Percentiles rank a stretch among this genome's conserved stretches.
These are phyloP conservation scores for Populus deltoides DNA, from an alignment of 345 rosid genomes.

Conservation along the genomic window DNA sequence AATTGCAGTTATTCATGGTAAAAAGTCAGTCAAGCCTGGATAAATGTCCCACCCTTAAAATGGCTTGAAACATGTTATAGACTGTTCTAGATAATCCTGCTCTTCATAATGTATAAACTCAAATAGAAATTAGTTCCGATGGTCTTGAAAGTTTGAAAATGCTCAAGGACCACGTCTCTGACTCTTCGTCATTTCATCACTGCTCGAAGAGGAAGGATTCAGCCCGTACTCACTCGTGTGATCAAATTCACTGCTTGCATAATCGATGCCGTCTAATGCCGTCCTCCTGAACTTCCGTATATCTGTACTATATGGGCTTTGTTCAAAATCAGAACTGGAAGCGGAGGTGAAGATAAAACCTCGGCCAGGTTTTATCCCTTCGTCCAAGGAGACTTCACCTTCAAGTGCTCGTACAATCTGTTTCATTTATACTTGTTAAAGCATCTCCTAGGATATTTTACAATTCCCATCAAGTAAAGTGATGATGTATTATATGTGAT, in stretches of 20 bases:
- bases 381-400: not conserved
- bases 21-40: not conserved
- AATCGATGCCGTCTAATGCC: not conserved
- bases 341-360: not conserved
- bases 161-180: not conserved
- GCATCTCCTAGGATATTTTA: not conserved
- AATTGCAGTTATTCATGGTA: not conserved
- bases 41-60: not conserved
- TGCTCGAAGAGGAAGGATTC: not conserved
- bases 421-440: not conserved
- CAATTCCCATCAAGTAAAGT: not conserved
- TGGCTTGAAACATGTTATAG: not conserved
- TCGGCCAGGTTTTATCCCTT: not conserved
- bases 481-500: not conserved
- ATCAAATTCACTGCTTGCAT: not conserved
- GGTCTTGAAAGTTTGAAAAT: not conserved
- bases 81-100: not conserved
- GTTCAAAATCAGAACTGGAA: not conserved
- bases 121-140: not conserved
- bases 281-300: not conserved
- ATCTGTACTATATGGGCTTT: not conserved
- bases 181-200: not conserved
- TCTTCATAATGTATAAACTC: not conserved
- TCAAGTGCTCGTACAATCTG: constrained; percentile 2
- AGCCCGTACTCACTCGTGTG: not conserved